Base-by-base conservation (phyloP, 2,329 filamentous ascomycete genomes). In the Fusarium sp. region DNA sequence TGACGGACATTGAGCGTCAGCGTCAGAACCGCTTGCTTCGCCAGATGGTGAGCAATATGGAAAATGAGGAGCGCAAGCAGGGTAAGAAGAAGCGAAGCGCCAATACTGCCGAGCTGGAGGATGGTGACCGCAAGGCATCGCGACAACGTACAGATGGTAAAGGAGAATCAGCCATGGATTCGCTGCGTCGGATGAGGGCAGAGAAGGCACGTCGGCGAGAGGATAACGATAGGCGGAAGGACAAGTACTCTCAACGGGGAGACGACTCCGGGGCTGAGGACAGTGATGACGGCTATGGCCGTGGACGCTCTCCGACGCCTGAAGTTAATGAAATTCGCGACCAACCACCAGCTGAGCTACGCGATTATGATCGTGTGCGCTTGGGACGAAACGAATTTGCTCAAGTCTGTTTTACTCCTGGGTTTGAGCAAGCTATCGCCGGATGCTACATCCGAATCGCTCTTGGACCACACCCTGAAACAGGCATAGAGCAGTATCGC, bases 391-490 rank as follows among this genome's bases (percentile, higher is more conserved):
- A 86, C 66, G 91, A 93, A 71, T 97, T 99, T 74, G 89, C 90
- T 7, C 88, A 94, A 70, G 90, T 97, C 51, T 97, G 93, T 81
- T 97, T 96, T 79, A 94, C 93, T 67, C 95, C 95, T 10, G 89
- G 89, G 4, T 97, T 99, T 66, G 91, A 96, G 52, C 80, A 90
- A 9, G 84, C 90, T 27, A 90, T 97, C 69, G 86, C 82, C 14
- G 92, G 92, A 47, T 96, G 93, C 75, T 99, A 90, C 73, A 89
- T 89, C 33, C 91, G 95, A 47, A 87, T 98, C 64, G 91, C 88
- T 61, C 86, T 97, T 53, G 94, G 93, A 1, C 84, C 89, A 11
- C 90, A 96, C 71, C 84, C 85, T 10, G 83, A 88, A 19, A 91
- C 85, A 4, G 88, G 89, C 4, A 80, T 88, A 56, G 89, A 90